Evolutionary conservation across 192 early-diverging fungal species (phyloP).

Genomic region (Umbelopsis sp.): DNA sequence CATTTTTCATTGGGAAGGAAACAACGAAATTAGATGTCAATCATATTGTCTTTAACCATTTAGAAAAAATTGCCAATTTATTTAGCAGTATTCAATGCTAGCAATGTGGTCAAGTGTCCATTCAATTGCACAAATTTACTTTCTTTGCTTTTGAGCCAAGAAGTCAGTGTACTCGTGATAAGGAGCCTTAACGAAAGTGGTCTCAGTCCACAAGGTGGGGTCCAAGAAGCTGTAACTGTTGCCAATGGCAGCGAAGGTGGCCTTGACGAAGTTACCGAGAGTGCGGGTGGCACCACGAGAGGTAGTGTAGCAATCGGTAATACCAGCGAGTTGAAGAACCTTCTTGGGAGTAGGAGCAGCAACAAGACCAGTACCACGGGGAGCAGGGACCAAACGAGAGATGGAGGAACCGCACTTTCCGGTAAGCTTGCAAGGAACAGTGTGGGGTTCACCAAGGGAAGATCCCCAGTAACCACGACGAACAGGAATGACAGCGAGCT

Average conservation of each 20-base stretch:
- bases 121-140: slow-evolving; percentile 28
- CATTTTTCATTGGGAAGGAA: too few relatives aligned
- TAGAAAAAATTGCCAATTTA: too few relatives aligned
- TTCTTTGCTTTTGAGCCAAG: slow-evolving; percentile 56
- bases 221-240: slow-evolving; percentile 98
- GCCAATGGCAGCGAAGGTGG: slow-evolving; percentile 94
- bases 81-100: too few relatives aligned
- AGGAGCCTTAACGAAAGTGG: slow-evolving; percentile 83
- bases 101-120: too few relatives aligned
- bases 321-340: slow-evolving; percentile 95
- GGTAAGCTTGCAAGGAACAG: slow-evolving; percentile 96
- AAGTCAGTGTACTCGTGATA: slow-evolving; percentile 90
- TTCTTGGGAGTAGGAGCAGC: slow-evolving; percentile 98
- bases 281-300: slow-evolving; percentile 97
- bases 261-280: slow-evolving; percentile 99
- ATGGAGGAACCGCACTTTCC: slow-evolving; percentile 94
- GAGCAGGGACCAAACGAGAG: slow-evolving; percentile 94
- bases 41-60: too few relatives aligned
- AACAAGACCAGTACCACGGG: slow-evolving; percentile 99
- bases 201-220: slow-evolving; percentile 95
- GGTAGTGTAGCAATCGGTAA: slow-evolving; percentile 97
- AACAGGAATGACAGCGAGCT: slow-evolving; percentile 97
- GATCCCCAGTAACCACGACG: slow-evolving; percentile 99
- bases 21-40: too few relatives aligned
- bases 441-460: slow-evolving; percentile 95